Evolutionary conservation across 805 yeast species (phyloP), one percentile per base, ranked within the genome.

Genomic region (Kluyveromyces starmeri): DNA sequence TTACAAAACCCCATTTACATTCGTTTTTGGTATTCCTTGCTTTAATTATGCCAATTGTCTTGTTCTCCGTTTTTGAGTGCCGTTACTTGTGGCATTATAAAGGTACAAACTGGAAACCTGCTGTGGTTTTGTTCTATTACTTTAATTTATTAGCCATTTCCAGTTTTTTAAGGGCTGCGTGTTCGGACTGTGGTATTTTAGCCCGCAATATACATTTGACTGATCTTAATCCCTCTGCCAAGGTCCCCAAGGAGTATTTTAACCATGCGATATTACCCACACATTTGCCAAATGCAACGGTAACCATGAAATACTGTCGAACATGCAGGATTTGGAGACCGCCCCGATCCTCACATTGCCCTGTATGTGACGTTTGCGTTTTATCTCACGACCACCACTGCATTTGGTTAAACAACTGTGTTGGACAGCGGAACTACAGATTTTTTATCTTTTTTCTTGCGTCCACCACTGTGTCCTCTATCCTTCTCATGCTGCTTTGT

Each of bases 271-370:
- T 66, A 1, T 47, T 78, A 7, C 83, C 84, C 0, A 62, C 70
- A 1, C 32, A 32, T 11, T 27, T 31, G 17, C 34, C 28, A 17
- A 32, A 35, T 19, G 40, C 15, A 13, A 12, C 23, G 2, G 37
- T 48, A 14, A 63, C 68, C 1, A 73, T 73, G 16, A 72, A 72
- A 45, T 78, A 78, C 51, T 79, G 88, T 46, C 31, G 69, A 1
- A 66, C 78, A 1, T 83, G 95, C 48, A 59, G 70, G 20, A 66
- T 75, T 27, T 83, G 94, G 89, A 58, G 89, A 43, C 79, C 85
- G 7, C 83, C 86, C 1, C 58, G 94, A 35, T 59, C 86, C 1
- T 72, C 79, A 36, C 95, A 83, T 54, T 83, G 95, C 48, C 65
- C 77, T 2, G 63, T 64, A 2, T 83, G 95, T 57, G 73, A 73